Percentiles rank a stretch among this genome's conserved stretches.
phyloP scores from a whole-genome alignment of 768 basidiomycete species.

The Lactarius hatsudake region DNA sequence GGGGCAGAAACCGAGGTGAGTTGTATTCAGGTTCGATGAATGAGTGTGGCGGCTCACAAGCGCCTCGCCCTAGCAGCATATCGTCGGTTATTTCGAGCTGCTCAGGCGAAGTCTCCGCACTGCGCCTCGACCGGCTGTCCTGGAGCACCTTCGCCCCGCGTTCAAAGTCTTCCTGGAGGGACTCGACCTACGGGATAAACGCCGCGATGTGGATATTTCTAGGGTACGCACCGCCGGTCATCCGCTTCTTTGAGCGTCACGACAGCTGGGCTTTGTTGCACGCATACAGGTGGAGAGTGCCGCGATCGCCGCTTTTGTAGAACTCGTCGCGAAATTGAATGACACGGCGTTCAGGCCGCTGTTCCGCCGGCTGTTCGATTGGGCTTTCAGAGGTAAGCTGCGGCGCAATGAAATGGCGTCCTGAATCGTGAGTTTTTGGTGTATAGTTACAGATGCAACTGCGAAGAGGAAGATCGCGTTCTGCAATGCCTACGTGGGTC shows the following conservation, averaged over 20 bases:
- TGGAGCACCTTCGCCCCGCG: constrained; percentile 22
- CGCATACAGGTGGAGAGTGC: constrained; percentile 47
- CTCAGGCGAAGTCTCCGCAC: constrained; percentile 23
- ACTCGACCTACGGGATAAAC: constrained; percentile 22
- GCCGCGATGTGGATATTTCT: constrained; percentile 3
- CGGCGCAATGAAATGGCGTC: too few species aligned
- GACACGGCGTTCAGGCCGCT: constrained; percentile 88
- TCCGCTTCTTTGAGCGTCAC: neutral
- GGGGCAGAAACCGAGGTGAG: constrained; percentile 31
- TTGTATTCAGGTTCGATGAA: neutral
- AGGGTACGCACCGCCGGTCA: constrained; percentile 31
- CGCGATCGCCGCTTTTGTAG: constrained; percentile 73
- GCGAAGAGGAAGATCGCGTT: constrained; percentile 64
- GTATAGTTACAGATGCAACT: constrained; percentile 30
- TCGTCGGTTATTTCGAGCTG: constrained; percentile 24
- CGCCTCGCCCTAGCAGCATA: constrained; percentile 5
- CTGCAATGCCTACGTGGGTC: constrained; percentile 63
- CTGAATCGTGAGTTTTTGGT: constrained; percentile 12
- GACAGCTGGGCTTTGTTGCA: neutral
- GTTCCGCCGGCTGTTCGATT: constrained; percentile 90
- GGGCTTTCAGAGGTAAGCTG: constrained; percentile 67
- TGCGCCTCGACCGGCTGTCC: constrained; percentile 16
- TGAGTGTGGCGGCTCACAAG: neutral
- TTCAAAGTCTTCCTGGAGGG: constrained; percentile 28
- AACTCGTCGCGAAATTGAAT: constrained; percentile 89